A percentile compares a stretch with the other conserved stretches of the same genome.
These are phyloP conservation scores for Lachancea thermotolerans DNA, from an alignment of 805 yeast genomes.

Conservation along the genomic window DNA sequence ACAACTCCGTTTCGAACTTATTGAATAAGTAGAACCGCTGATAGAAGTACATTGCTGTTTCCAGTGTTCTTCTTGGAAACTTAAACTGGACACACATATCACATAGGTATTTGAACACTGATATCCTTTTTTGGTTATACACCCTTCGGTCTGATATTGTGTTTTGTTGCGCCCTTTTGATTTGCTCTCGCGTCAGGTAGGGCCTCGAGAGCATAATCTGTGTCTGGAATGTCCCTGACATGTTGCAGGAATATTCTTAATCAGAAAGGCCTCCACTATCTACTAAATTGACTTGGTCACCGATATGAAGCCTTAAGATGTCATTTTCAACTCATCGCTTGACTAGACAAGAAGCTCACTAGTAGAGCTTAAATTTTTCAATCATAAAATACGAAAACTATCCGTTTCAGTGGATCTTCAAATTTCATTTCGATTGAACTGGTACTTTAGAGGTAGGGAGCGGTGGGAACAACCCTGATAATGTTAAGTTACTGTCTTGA, in stretches of 20 bases:
- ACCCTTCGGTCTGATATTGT: constrained; percentile 47
- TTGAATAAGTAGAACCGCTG: constrained; percentile 68
- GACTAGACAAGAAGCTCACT: neutral
- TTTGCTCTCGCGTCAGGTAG: constrained; percentile 48
- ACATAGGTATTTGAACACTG: constrained; percentile 48
- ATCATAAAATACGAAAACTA: neutral
- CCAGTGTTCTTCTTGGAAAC: constrained; percentile 64
- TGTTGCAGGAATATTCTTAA: neutral
- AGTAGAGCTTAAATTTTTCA: constrained; percentile 1
- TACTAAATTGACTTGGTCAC: neutral
- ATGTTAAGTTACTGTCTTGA: neutral
- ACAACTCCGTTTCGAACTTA: constrained; percentile 45
- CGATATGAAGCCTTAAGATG: neutral
- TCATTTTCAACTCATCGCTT: neutral
- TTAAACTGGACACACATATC: constrained; percentile 48
- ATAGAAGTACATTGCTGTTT: constrained; percentile 63
- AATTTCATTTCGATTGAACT: too few relatives aligned
- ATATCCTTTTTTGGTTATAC: constrained; percentile 46
- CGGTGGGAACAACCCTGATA: neutral
- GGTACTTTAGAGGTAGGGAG: too few relatives aligned
- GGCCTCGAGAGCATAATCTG: constrained; percentile 46
- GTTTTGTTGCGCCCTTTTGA: constrained; percentile 42
- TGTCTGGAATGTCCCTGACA: constrained; percentile 16
- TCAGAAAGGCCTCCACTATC: neutral
- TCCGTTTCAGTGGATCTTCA: too few relatives aligned